phyloP scores from a whole-genome alignment of 306 rosid genomes.

The Ziziphus jujuba region DNA sequence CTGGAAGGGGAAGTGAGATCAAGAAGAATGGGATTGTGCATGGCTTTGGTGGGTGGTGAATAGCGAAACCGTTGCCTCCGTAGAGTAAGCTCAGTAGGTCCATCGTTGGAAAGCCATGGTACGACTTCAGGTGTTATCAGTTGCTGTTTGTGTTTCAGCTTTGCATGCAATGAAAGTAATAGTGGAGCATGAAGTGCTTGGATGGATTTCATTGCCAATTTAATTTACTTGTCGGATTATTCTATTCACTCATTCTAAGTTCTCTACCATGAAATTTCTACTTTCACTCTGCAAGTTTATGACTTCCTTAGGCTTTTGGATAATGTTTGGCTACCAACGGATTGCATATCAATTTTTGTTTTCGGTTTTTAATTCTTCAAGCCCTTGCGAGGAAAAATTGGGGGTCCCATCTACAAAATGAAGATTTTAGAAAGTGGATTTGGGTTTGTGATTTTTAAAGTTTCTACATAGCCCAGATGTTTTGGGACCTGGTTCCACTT shows the following conservation, averaged over 20 bases:
- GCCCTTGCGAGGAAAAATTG: too few species aligned
- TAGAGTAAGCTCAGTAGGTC: conserved; percentile 8
- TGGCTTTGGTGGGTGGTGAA: conserved; percentile 34
- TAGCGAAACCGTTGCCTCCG: conserved; percentile 19
- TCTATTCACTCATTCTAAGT: too few species aligned
- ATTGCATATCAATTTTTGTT: too few species aligned
- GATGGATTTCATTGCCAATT: conserved; percentile 37
- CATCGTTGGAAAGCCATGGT: conserved; percentile 22
- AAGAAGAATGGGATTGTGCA: conserved; percentile 32
- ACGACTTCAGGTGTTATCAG: conserved; percentile 12
- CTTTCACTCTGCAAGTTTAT: too few species aligned
- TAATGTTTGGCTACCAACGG: not conserved
- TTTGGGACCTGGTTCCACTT: too few species aligned
- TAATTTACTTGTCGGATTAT: too few species aligned
- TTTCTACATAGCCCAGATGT: not conserved
- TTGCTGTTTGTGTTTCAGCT: conserved; percentile 27
- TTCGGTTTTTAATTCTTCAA: too few species aligned
- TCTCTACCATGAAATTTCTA: too few species aligned
- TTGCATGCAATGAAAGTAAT: conserved; percentile 25
- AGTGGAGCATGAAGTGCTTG: conserved; percentile 29
- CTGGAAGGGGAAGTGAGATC: conserved; percentile 29
- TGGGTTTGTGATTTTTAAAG: not conserved
- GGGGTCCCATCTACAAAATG: too few species aligned
- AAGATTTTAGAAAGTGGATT: not conserved
- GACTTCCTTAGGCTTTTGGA: not conserved